Evolutionary conservation across 2,329 filamentous ascomycete genomes (phyloP), one percentile per base, ranked within the genome.

Genomic region (Pestalotiopsis sp.): DNA sequence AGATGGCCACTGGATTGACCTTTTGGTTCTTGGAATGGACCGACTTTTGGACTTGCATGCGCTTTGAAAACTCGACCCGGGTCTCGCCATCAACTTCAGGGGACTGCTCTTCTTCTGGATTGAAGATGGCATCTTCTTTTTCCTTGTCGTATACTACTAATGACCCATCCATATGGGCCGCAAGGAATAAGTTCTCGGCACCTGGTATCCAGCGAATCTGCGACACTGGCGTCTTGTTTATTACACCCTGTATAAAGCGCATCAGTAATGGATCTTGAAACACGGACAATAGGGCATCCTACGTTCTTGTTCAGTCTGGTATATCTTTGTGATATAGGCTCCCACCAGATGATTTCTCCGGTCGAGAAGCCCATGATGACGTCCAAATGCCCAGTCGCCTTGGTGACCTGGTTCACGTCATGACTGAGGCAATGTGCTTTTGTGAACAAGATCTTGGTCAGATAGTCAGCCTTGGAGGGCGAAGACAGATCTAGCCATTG

Each of bases 271-370:
- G 4, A 59, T 14, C 38, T 39, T 20, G n/a, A 31, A n/a, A 20
- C 6, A 9, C 14, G 20, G 23, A 23, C 17, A 14, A 5, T 49
- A 39, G 11, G 11, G n/a, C 87, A 74, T 49, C 36, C 12, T 81
- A 92, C 91, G 79, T 98, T 98, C 83, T 99, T 99, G 78, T 99
- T 99, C 76, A 99, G 86, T 23, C 96, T 91, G 3, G 94, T 93
- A 80, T 99, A 99, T 78, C 97, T 94, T 76, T 98, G 95, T 52
- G 94, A 95, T 76, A 98, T 93, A 12, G 96, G 95, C 81, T 99
- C 96, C 85, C 96, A 98, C 96, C 96, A 99, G 71, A 99, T 95
- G 62, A 99, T 94, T 79, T 99, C 96, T 52, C 95, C 94, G 0
- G 95, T 97, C 6, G 95, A 98, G 76, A 97, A 98, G 1, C 96